Evolutionary conservation across 176 grass and related monocot genomes (phyloP).

Genomic region (Hordeum vulgare): DNA sequence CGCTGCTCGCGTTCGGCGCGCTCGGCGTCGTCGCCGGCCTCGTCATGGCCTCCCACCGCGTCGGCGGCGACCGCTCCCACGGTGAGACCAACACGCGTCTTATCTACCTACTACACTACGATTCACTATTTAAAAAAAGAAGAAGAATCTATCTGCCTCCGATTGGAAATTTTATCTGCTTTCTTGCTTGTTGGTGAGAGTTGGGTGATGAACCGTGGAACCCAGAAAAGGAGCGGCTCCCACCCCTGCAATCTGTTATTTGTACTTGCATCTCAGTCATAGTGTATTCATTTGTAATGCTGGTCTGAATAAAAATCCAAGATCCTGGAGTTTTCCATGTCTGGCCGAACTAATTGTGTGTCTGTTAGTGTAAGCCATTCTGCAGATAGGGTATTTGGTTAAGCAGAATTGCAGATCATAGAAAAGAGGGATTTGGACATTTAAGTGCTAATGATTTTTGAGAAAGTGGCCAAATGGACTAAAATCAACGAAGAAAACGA

Average conservation of each 20-base stretch:
- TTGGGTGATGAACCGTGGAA: not conserved
- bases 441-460: not conserved
- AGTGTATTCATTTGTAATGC: no score
- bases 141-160: not conserved
- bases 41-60: slow-evolving; percentile 63
- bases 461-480: not conserved
- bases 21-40: slow-evolving; percentile 50
- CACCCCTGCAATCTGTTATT: no score
- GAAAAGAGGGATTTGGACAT: not conserved
- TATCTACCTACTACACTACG: no score
- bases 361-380: not conserved
- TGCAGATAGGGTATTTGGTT: not conserved
- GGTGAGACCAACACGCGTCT: slow-evolving; percentile 22
- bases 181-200: not conserved
- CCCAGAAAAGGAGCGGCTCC: no score
- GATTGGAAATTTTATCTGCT: not conserved
- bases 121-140: no score
- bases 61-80: slow-evolving; percentile 91
- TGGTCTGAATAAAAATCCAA: no score
- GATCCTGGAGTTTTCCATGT: no score
- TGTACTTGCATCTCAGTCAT: no score
- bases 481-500: not conserved
- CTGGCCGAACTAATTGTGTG: not conserved
- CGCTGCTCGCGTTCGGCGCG: slow-evolving; percentile 78
- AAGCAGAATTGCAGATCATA: not conserved